Base-by-base conservation (phyloP, 2,329 filamentous ascomycete genomes). In the Beauveria sp. region DNA sequence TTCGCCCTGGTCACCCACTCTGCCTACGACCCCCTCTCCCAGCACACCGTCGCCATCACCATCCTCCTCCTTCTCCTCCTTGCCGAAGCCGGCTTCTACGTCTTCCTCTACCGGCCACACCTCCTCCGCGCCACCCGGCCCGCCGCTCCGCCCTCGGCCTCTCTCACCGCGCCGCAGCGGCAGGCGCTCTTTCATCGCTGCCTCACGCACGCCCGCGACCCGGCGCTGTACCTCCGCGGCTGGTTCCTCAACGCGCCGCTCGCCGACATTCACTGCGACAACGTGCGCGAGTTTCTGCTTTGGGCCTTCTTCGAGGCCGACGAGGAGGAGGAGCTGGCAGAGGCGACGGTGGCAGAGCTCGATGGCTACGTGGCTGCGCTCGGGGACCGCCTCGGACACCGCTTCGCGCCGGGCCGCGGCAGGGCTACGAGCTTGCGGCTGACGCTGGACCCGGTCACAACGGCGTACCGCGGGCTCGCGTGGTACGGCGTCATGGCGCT, bases 221-320 rank as follows among this genome's bases (percentile, higher is more conserved):
- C 77, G 0, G 80, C 83, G 60, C 71, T 72, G 24, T 90, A 88
- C 67, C 65, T 91, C 48, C 77, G 75, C 54, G 77, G 79, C 63
- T 91, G 88, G 88, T 89, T 90, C 65, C 76, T 85, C n/a, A 83
- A 82, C 38, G 83, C 86, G 1, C 75, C 80, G 10, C 62, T 76
- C 1, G 70, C 76, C 20, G 84, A 87, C 40, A 84, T 91, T 60
- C 77, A 80, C 50, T 76, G 81, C n/a, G 86, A 89, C n/a, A 89
- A 90, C 67, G 72, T 90, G 58, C 80, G 79, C 65, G 84, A 88
- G 64, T 90, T 89, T 66, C 71, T 88, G 24, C 76, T 82, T 9
- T 91, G 88, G 88, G 86, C 83, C 1, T 85, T 90, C 67, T 83
- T 88, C 63, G 85, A 87, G 53, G 68, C 63, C 6, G 72, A 71